Conservation (phyloP, 2,329 filamentous ascomycete species). For the Pseudogymnoascus sp. region DNA sequence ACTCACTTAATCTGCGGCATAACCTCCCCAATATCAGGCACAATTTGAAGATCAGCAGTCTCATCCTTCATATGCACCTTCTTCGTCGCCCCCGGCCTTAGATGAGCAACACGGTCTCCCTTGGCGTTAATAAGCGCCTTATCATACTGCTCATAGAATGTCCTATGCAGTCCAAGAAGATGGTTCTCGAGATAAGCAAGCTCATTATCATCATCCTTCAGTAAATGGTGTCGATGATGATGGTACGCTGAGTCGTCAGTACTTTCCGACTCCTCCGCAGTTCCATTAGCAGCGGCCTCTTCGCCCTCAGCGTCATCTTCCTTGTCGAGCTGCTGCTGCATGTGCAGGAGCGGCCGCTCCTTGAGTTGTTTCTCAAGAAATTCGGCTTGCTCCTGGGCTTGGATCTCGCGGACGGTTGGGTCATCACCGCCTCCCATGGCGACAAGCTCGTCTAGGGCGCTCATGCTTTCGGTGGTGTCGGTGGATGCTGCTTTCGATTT, state of each 20-base stretch:
- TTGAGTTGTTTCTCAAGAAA: slow-evolving; percentile 80
- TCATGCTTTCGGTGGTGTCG: slow-evolving; percentile 17
- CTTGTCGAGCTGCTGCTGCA: slow-evolving; percentile 85
- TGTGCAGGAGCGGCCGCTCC: slow-evolving; percentile 80
- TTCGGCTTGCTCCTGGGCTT: slow-evolving; percentile 80
- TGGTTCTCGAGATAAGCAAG: slow-evolving; percentile 68
- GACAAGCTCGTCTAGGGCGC: slow-evolving; percentile 65
- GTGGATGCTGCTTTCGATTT: slow-evolving; percentile 1
- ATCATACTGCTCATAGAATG: slow-evolving; percentile 81
- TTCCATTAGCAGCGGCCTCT: slow-evolving; percentile 26
- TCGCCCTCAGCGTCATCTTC: slow-evolving; percentile 57
- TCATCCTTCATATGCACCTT: slow-evolving; percentile 36
- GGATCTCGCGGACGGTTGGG: slow-evolving; percentile 58
- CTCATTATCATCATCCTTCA: slow-evolving; percentile 83
- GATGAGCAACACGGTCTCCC: slow-evolving; percentile 33
- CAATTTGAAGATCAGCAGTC: slow-evolving; percentile 42
- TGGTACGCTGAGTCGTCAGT: slow-evolving; percentile 29
- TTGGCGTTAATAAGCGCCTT: slow-evolving; percentile 32
- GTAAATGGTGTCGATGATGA: slow-evolving; percentile 57
- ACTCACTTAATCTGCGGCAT: slow-evolving; percentile 67
- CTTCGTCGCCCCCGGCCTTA: slow-evolving; percentile 31
- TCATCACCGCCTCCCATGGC: slow-evolving; percentile 66
- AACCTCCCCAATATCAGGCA: slow-evolving; percentile 81
- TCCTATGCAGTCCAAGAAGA: slow-evolving; percentile 63
- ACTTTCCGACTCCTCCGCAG: slow-evolving; percentile 29